Evolutionary conservation across 2,329 filamentous ascomycete species (phyloP).

Genomic region (Sporothrix globosa): DNA sequence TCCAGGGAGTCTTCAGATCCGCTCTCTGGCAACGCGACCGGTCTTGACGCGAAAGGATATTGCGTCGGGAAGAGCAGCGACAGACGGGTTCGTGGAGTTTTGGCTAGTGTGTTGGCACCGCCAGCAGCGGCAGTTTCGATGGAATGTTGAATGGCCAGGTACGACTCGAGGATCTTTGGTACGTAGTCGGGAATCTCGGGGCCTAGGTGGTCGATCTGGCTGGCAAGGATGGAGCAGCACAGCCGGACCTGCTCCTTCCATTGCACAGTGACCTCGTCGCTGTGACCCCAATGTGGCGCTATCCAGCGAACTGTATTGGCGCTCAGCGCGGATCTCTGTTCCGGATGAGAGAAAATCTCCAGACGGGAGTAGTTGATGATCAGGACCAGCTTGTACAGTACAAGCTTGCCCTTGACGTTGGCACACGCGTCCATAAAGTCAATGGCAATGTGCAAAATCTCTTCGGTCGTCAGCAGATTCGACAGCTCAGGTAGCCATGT

Average conservation of each 20-base stretch:
- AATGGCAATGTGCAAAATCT: constrained; percentile 87
- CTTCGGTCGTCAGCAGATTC: constrained; percentile 74
- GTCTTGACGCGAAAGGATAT: constrained; percentile 83
- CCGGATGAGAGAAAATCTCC: constrained; percentile 76
- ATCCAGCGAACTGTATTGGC: constrained; percentile 89
- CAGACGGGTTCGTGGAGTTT: constrained; percentile 64
- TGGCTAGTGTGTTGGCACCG: background rate
- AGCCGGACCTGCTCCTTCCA: constrained; percentile 92
- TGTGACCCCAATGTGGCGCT: constrained; percentile 86
- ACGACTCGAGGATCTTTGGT: constrained; percentile 88
- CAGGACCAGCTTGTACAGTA: constrained; percentile 88
- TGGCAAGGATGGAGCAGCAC: constrained; percentile 89
- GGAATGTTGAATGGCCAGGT: constrained; percentile 69
- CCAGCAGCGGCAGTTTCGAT: constrained; percentile 41
- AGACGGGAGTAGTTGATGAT: constrained; percentile 89
- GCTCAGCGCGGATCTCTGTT: constrained; percentile 73
- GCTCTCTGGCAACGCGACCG: constrained; percentile 51
- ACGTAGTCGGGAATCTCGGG: constrained; percentile 86
- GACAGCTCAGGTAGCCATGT: constrained; percentile 93
- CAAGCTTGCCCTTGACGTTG: constrained; percentile 83
- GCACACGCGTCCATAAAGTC: constrained; percentile 93
- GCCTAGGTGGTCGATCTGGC: constrained; percentile 76
- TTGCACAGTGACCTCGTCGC: constrained; percentile 73
- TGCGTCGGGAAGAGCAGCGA: constrained; percentile 87
- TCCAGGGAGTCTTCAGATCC: constrained; percentile 41